Percentiles rank a stretch among this genome's conserved stretches.
phyloP scores from a whole-genome alignment of 352 stramenopile species.

The Phytophthora vignae region DNA sequence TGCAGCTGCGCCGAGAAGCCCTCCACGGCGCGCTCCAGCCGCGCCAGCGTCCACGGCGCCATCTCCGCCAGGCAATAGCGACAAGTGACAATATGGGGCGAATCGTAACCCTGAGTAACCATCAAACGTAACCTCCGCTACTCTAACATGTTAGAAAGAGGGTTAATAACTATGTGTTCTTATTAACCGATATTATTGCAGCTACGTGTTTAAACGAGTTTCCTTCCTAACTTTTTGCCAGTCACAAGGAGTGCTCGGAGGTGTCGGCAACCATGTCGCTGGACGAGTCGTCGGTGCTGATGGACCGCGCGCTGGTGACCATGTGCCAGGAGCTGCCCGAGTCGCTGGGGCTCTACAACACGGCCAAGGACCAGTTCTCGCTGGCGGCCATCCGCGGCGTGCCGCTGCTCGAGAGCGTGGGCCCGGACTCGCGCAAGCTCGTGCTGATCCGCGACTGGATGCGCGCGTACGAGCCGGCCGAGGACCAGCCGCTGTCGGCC shows the following conservation, averaged over 20 bases:
- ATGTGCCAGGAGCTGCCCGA: constrained; percentile 81
- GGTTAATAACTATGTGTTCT: no score
- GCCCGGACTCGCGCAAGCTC: constrained; percentile 68
- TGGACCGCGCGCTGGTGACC: constrained; percentile 83
- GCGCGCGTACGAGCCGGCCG: constrained; percentile 58
- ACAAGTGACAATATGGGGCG: not conserved
- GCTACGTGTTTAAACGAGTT: no score
- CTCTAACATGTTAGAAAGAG: no score
- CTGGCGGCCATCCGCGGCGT: constrained; percentile 63
- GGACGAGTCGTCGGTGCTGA: constrained; percentile 70
- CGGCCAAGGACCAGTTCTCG: constrained; percentile 70
- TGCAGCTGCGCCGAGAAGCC: constrained; percentile 77
- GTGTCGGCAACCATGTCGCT: constrained; percentile 55
- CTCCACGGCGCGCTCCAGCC: constrained; percentile 67
- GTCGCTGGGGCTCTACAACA: constrained; percentile 82
- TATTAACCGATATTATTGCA: no score
- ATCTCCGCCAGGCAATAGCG: constrained; percentile 20
- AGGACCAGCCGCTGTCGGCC: constrained; percentile 57
- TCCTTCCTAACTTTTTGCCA: not conserved
- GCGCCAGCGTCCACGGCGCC: constrained; percentile 50
- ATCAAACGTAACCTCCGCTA: no score
- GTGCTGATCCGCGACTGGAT: constrained; percentile 81
- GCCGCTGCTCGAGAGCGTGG: constrained; percentile 62
- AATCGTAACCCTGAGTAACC: no score
- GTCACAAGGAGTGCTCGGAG: not conserved